Base-by-base conservation (phyloP, 257 asterid genomes). In the Henckelia pumila region DNA sequence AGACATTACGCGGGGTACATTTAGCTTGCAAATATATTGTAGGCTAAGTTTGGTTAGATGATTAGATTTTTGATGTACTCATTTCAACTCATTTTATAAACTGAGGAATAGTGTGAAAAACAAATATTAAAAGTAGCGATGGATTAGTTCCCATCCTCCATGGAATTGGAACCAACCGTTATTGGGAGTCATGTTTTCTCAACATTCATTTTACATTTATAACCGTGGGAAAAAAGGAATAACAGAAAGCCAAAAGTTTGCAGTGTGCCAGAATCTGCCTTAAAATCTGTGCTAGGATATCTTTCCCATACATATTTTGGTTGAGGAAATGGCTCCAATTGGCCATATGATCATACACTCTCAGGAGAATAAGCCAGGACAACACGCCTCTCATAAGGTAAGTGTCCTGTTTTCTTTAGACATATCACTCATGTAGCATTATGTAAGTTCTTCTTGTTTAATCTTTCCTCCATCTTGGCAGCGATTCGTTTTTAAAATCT, bases 401-500 rank as follows among this genome's bases (percentile, higher is more conserved):
- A 67, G 59, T 33, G 4, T 11, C 35, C 23, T 19, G 30, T 66
- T 16, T 28, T 14, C 8, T 47, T 2, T 33, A 53, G 68, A 64
- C 47, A 22, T 47, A 21, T 6, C n/a, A 61, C 7, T 13, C 56
- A 20, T 61, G 21, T 47, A 33, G 25, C 24, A 25, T 69, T 28
- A 26, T n/a, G 59, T 56, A 1, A 35, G 59, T 23, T 59, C 67
- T n/a, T 59, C 50, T 7, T 37, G 49, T 66, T 49, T 59, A 59
- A 55, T 52, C 20, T 19, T 28, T 13, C 50, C 50, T 57, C 66
- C 56, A n/a, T 8, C 58, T 61, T 76, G 69, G 33, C 95, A 91
- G 96, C 91, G 81, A 24, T 94, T 91, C 86, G 88, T 90, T 82
- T 94, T 94, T 59, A n/a, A 94, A 94, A 78, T 91, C 96, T 64